Conservation (phyloP, 768 basidiomycete genomes). For the Tremella mesenterica region DNA sequence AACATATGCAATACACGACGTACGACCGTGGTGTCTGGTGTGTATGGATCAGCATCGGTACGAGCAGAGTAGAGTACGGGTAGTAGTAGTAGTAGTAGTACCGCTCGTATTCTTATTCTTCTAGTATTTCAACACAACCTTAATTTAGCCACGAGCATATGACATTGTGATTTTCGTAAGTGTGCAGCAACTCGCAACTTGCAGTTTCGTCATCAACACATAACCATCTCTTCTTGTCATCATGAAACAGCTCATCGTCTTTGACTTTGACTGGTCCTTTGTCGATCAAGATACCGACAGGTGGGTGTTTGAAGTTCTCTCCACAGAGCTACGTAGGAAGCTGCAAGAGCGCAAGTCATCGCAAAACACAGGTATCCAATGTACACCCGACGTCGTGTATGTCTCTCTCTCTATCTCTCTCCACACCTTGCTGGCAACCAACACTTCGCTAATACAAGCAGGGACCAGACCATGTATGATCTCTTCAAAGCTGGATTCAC, state of each 20-base stretch:
- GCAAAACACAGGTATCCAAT: conserved; percentile 52
- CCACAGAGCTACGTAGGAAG: conserved; percentile 70
- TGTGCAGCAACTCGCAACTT: too few species aligned
- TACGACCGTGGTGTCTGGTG: too few species aligned
- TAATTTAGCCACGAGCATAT: too few species aligned
- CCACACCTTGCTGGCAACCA: not conserved
- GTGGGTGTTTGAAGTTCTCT: conserved; percentile 68
- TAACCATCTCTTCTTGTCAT: too few species aligned
- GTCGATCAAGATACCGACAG: conserved; percentile 91
- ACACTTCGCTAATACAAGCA: conserved; percentile 5
- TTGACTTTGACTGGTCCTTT: conserved; percentile 89
- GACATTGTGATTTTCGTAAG: too few species aligned
- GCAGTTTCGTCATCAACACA: too few species aligned
- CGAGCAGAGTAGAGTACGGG: too few species aligned
- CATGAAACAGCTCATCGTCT: conserved; percentile 70
- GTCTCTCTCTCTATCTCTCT: conserved; percentile 25
- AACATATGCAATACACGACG: not conserved
- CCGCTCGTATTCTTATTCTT: not conserved
- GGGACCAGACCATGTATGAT: conserved; percentile 52
- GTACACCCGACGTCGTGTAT: conserved; percentile 87
- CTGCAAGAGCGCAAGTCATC: conserved; percentile 59
- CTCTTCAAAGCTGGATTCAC: conserved; percentile 62
- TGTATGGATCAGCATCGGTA: too few species aligned
- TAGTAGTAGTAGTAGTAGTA: not conserved
- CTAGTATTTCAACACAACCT: too few species aligned